Evolutionary conservation across 176 grass and related monocot genomes (phyloP).

Genomic region (Triticum urartu): DNA sequence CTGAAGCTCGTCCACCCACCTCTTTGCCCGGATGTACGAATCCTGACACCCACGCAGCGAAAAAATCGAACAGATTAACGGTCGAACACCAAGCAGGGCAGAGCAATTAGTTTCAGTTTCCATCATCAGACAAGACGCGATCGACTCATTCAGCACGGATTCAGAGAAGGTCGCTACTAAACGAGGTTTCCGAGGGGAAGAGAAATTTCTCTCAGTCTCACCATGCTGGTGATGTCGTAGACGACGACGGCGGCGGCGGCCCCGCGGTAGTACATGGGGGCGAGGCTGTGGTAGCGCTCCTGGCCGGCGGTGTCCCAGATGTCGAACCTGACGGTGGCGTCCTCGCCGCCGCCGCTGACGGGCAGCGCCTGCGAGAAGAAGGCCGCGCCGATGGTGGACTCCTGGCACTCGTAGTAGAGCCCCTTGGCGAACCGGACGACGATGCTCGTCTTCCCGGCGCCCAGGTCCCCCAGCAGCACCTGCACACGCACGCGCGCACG

Average conservation of each 20-base stretch:
- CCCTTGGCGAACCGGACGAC: conserved; percentile 72
- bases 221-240: conserved; percentile 74
- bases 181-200: background rate
- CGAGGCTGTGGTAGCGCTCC: conserved; percentile 75
- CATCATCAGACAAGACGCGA: background rate
- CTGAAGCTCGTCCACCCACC: conserved; percentile 59
- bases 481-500: background rate
- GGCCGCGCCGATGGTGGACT: conserved; percentile 82
- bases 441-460: conserved; percentile 85
- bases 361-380: conserved; percentile 78
- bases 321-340: conserved; percentile 66
- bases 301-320: conserved; percentile 88
- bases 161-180: background rate
- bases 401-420: conserved; percentile 73
- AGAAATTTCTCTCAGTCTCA: background rate
- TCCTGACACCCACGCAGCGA: conserved; percentile 21
- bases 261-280: conserved; percentile 86
- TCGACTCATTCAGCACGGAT: background rate
- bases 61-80: background rate
- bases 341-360: conserved; percentile 48
- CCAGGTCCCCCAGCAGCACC: conserved; percentile 77
- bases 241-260: conserved; percentile 68
- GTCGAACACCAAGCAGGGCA: background rate
- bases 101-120: background rate
- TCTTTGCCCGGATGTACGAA: conserved; percentile 57